phyloP scores from a whole-genome alignment of 345 rosid genomes.

The Lenwebbia sp. region DNA sequence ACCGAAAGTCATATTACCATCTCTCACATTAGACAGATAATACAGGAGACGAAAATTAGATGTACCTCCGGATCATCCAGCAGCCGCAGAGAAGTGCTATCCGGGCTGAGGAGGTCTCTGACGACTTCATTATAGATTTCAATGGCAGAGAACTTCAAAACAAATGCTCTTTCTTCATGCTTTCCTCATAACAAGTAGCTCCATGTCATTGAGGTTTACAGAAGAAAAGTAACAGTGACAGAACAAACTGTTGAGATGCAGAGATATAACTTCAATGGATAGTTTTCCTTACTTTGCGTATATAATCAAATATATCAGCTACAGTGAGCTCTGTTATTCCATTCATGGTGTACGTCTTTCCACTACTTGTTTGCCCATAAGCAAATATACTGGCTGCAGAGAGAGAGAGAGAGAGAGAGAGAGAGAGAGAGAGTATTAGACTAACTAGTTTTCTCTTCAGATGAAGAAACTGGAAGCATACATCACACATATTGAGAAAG shows the following conservation, averaged over 20 bases:
- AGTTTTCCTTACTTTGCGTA: slow-evolving; percentile 44
- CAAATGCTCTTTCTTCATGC: slow-evolving; percentile 94
- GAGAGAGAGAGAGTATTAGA: background rate
- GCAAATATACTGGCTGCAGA: slow-evolving; percentile 88
- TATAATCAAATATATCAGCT: slow-evolving; percentile 85
- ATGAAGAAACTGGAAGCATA: background rate
- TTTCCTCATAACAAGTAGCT: slow-evolving; percentile 14
- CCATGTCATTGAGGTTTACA: background rate
- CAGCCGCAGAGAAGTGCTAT: slow-evolving; percentile 67
- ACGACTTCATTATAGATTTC: slow-evolving; percentile 97
- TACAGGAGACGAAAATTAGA: background rate
- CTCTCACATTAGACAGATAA: background rate
- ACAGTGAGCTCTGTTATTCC: slow-evolving; percentile 84
- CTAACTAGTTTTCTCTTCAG: background rate
- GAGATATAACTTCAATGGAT: background rate
- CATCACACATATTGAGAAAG: background rate
- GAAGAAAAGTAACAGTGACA: background rate
- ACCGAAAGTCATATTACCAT: slow-evolving; percentile 7
- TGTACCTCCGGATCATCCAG: slow-evolving; percentile 94
- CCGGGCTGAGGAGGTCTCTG: slow-evolving; percentile 72
- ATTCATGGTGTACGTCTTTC: slow-evolving; percentile 96
- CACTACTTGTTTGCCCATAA: slow-evolving; percentile 99
- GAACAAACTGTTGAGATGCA: background rate
- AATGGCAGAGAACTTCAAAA: slow-evolving; percentile 86
- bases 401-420: background rate